A percentile compares a stretch with the other conserved stretches of the same genome.
phyloP scores from a whole-genome alignment of 2,329 filamentous ascomycete species.

The Neonectria magnoliae region DNA sequence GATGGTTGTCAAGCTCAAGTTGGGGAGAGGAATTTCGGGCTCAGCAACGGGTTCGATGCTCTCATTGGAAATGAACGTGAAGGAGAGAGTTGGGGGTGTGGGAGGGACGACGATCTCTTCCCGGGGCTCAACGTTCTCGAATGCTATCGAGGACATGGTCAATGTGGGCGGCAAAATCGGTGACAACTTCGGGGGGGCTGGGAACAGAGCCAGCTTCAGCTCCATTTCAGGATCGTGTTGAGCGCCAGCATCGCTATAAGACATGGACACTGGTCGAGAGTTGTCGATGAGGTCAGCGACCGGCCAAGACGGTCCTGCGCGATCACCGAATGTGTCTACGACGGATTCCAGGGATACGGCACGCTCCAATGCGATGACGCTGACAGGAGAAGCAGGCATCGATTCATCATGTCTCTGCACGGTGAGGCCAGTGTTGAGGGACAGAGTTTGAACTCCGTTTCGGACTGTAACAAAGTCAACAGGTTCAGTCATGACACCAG shows the following conservation, averaged over 20 bases:
- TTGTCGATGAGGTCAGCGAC: slow-evolving; percentile 39
- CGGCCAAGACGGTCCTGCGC: slow-evolving; percentile 40
- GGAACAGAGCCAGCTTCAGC: slow-evolving; percentile 64
- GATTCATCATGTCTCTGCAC: slow-evolving; percentile 31
- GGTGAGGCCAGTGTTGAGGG: slow-evolving; percentile 20
- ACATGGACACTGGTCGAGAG: slow-evolving; percentile 59
- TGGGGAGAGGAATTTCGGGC: slow-evolving; percentile 45
- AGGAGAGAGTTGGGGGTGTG: slow-evolving; percentile 47
- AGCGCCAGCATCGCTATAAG: slow-evolving; percentile 63
- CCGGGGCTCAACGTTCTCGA: slow-evolving; percentile 56
- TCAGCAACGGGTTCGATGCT: slow-evolving; percentile 54
- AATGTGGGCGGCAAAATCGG: slow-evolving; percentile 50
- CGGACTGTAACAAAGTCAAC: slow-evolving; percentile 50
- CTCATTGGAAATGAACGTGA: slow-evolving; percentile 49
- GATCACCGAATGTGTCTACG: slow-evolving; percentile 42
- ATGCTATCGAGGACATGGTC: slow-evolving; percentile 56
- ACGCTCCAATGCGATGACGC: slow-evolving; percentile 45
- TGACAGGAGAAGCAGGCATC: slow-evolving; percentile 37
- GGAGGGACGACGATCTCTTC: slow-evolving; percentile 48
- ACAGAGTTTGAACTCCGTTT: slow-evolving; percentile 17
- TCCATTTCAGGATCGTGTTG: slow-evolving; percentile 62
- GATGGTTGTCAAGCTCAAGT: slow-evolving; percentile 52
- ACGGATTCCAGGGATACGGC: slow-evolving; percentile 57
- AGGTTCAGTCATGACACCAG: slow-evolving; percentile 69
- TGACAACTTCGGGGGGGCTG: slow-evolving; percentile 58